Evolutionary conservation across 2,329 filamentous ascomycete genomes (phyloP), one percentile per base, ranked within the genome.

Genomic region (Aureobasidium zeae): DNA sequence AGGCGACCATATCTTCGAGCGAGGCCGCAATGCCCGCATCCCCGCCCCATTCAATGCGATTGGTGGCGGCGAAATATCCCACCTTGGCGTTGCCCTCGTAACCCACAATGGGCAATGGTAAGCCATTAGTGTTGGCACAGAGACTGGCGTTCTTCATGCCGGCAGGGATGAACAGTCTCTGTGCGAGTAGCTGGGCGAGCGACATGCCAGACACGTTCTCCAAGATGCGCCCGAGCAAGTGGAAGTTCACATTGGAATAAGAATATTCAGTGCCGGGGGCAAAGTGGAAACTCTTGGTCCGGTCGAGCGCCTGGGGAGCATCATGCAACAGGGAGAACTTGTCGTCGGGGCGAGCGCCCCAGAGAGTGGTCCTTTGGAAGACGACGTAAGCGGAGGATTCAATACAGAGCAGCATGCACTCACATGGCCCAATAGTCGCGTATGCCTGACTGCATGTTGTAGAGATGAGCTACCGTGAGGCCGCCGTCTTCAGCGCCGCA

Each of bases 241-340:
- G 53, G 51, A 67, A 70, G 48, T 70, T 70, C 25, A 62, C 52
- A 47, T 70, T 70, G 25, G 55, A 63, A 51, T 70, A 70, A 0
- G 63, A 63, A 44, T 57, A 67, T 45, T 68, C 60, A 6, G 59
- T 64, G 3, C 67, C 67, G 0, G 67, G 63, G 8, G 55, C 25
- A 48, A 69, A 70, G 30, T 69, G 67, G 21, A 67, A 59, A 2
- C 59, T 60, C 38, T 51, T 57, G 5, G 59, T 56, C 17, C 60
- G 55, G 4, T 53, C 37, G 12, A 57, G 46, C 7, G 55, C 48
- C 34, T 51, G 16, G 47, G 59, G 36, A 55, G 54, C 54, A 54
- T 59, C 43, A 50, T 55, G 12, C 46, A 55, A 10, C 45, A 69
- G 51, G n/a, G 59, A 59, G 47, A 68, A 70, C 12, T 52, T 51